Percentiles rank a stretch among this genome's conserved stretches.
phyloP scores from a whole-genome alignment of 495 filamentous ascomycete species.

The Neurospora sp. region DNA sequence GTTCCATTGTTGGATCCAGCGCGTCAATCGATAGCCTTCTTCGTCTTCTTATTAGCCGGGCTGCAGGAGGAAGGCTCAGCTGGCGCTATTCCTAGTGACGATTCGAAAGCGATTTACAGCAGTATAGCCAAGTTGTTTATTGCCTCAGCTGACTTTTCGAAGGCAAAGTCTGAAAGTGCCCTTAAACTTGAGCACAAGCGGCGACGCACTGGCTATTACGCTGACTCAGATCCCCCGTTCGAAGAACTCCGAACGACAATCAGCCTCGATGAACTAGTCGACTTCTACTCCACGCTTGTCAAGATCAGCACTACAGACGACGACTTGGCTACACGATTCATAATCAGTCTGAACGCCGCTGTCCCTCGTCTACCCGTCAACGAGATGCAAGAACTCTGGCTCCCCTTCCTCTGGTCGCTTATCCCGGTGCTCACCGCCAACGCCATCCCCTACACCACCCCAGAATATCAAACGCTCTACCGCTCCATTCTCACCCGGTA shows the following conservation, averaged over 20 bases:
- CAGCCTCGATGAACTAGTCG: background rate
- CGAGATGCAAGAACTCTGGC: background rate
- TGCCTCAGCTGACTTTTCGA: background rate
- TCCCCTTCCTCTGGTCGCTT: background rate
- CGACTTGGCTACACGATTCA: background rate
- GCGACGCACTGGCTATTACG: background rate
- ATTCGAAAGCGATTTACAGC: background rate
- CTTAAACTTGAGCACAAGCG: background rate
- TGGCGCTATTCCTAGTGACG: background rate
- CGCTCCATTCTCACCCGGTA: background rate
- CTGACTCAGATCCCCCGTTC: background rate
- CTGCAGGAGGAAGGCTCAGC: background rate
- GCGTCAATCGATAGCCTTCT: background rate
- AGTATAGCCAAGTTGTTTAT: background rate
- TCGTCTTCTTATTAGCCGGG: background rate
- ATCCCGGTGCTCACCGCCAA: background rate
- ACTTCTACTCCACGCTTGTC: background rate
- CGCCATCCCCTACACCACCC: background rate
- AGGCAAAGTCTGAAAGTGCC: background rate
- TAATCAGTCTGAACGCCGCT: background rate
- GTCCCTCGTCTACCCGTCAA: background rate
- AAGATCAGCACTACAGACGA: background rate
- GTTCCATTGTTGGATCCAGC: background rate
- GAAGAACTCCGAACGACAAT: background rate
- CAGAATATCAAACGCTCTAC: background rate